A percentile compares a stretch with the other conserved stretches of the same genome.
Evolutionary conservation across 2,329 filamentous ascomycete species (phyloP).

Genomic region (Aspergillus pseudoglaucus): DNA sequence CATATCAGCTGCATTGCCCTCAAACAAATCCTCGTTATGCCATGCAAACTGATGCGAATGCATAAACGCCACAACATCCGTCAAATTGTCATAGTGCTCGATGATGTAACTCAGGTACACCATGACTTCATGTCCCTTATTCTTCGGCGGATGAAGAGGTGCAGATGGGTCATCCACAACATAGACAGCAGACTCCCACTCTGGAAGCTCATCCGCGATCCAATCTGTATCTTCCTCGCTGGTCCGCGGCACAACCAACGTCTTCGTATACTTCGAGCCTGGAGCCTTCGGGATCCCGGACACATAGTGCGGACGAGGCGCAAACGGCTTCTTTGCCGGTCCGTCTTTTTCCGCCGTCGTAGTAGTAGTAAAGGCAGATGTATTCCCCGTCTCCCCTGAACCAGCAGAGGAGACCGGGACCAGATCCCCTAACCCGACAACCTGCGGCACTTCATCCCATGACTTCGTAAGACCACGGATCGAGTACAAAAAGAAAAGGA

Average conservation of each 20-base stretch:
- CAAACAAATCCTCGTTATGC: slow-evolving; percentile 54
- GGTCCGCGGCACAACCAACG: slow-evolving; percentile 49
- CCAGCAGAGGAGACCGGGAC: slow-evolving; percentile 6
- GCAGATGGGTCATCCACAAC: slow-evolving; percentile 48
- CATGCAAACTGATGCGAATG: slow-evolving; percentile 52
- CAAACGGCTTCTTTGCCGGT: slow-evolving; percentile 15
- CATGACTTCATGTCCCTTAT: slow-evolving; percentile 59
- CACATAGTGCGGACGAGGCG: slow-evolving; percentile 25
- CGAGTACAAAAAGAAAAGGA: slow-evolving; percentile 23
- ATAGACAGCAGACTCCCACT: slow-evolving; percentile 45
- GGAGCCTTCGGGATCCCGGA: slow-evolving; percentile 37
- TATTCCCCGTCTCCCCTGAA: slow-evolving; percentile 11
- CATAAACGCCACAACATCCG: slow-evolving; percentile 55
- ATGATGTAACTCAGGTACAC: slow-evolving; percentile 58
- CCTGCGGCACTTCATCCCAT: slow-evolving; percentile 31
- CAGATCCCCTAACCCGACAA: slow-evolving; percentile 32
- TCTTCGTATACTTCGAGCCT: slow-evolving; percentile 47
- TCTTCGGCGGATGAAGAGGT: slow-evolving; percentile 47
- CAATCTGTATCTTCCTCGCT: slow-evolving; percentile 48
- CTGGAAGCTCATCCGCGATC: slow-evolving; percentile 48
- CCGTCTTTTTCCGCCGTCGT: slow-evolving; percentile 1
- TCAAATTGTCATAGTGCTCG: slow-evolving; percentile 54
- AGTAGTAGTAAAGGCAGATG: slow-evolving; percentile 6
- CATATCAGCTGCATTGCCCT: slow-evolving; percentile 45
- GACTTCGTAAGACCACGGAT: slow-evolving; percentile 23